Evolutionary conservation across 1,139 yeast species (phyloP).

Genomic region (Magnusiomyces paraingens): DNA sequence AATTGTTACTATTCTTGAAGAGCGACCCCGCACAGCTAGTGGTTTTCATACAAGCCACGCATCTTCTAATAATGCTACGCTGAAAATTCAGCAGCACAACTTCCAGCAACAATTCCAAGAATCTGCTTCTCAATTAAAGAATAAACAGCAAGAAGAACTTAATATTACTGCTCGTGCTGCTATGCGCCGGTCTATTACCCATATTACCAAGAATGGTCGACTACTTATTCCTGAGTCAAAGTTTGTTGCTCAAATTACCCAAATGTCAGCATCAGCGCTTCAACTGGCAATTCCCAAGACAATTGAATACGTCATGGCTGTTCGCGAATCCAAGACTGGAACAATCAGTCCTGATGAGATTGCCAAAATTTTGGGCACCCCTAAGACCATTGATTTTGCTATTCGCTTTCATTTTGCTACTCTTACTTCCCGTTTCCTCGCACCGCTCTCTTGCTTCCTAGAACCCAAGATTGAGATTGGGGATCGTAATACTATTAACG

Average conservation of each 20-base stretch:
- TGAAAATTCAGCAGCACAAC: not conserved
- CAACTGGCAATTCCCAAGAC: slow-evolving; percentile 3
- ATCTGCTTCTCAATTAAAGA: not conserved
- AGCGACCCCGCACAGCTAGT: not conserved
- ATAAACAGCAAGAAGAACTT: not conserved
- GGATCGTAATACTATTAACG: not conserved
- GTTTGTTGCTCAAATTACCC: slow-evolving; percentile 7
- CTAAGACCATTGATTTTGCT: slow-evolving; percentile 14
- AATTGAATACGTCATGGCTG: not conserved
- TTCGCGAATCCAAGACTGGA: not conserved
- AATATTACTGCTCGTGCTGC: not conserved
- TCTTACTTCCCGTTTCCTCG: slow-evolving; percentile 13
- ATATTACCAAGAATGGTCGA: slow-evolving; percentile 5
- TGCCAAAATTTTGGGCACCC: not conserved
- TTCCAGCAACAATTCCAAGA: not conserved
- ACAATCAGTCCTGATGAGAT: not conserved
- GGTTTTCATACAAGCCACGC: not conserved
- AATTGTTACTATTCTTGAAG: slow-evolving; percentile 1
- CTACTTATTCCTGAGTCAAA: slow-evolving; percentile 11
- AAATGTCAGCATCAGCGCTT: slow-evolving; percentile 5
- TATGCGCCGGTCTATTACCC: not conserved
- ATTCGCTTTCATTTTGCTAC: slow-evolving; percentile 17
- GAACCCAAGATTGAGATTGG: slow-evolving; percentile 6
- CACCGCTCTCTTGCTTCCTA: slow-evolving; percentile 13
- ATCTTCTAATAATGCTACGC: not conserved